These are phyloP conservation scores for Sphenostylis stenocarpa DNA, from an alignment of 306 rosid species.

Conservation along the genomic window DNA sequence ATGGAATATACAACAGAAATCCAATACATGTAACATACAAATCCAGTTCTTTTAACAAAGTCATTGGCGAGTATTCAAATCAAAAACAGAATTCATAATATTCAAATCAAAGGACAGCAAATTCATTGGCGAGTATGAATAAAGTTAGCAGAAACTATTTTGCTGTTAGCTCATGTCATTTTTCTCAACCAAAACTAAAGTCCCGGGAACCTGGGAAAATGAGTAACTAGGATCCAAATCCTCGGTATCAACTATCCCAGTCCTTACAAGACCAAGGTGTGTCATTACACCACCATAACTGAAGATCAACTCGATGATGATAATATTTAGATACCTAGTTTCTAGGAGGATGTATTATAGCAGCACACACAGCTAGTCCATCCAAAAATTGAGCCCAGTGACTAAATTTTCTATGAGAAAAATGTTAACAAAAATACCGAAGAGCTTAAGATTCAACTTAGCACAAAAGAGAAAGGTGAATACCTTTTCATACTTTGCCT, in stretches of 20 bases:
- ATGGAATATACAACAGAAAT: neutral
- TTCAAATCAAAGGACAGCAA: neutral
- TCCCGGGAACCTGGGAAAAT: neutral
- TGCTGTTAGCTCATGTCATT: neutral
- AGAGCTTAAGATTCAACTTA: neutral
- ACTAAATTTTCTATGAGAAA: neutral
- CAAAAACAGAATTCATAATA: neutral
- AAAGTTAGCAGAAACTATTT: neutral
- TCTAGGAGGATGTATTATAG: neutral
- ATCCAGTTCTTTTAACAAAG: constrained; percentile 14
- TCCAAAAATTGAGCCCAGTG: neutral
- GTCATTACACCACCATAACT: neutral
- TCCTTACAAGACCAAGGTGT: neutral
- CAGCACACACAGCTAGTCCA: neutral
- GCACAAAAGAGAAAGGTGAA: constrained; percentile 10
- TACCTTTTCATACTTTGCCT: constrained; percentile 99
- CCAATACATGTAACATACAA: constrained; percentile 11
- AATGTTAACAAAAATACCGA: neutral
- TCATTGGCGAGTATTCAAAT: constrained; percentile 23
- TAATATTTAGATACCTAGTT: neutral
- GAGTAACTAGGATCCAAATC: constrained; percentile 1
- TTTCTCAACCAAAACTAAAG: neutral
- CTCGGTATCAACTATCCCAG: neutral
- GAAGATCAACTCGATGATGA: neutral
- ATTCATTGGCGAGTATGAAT: neutral